Base-by-base conservation (phyloP, 2,329 filamentous ascomycete species). In the Colletotrichum sp. region DNA sequence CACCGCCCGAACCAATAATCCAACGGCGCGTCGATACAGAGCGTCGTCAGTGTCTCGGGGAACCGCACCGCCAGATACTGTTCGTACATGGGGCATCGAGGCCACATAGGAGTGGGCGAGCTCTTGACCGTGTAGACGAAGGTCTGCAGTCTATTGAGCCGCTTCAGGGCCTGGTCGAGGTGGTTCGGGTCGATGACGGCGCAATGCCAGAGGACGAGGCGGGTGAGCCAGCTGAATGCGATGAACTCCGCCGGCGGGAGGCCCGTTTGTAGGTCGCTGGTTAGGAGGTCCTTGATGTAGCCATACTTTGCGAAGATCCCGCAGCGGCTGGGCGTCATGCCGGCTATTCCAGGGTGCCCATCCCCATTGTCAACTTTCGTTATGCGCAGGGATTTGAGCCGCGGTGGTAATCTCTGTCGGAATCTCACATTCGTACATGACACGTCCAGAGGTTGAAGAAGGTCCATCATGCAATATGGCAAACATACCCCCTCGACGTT, bases 401-500 rank as follows among this genome's bases (percentile, higher is more conserved):
- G 44, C 0, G 44, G 44, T 0, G 44, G 44, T 6, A 52, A 8
- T 22, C 1, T 52, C n/a, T 52, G n/a, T 0, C 44, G 44, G 4
- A 22, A 0, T 52, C 8, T 52, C 6, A 8, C 9, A 22, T n/a
- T 48, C 3, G 2, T 12, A 7, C 39, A 48, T 6, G 18, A n/a
- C 18, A 22, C 1, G 44, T 52, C 44, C n/a, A 52, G n/a, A 3
- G 44, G 44, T 22, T 52, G n/a, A 1, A 52, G 44, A 22, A 52
- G 44, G 10, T 52, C 44, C 44, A 52, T 52, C 44, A 52, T 52
- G 2, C 44, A 52, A 3, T 52, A 22, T 1, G 44, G 44, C 44
- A 52, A 8, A 48, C 0, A 0, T 0, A 22, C 44, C 2, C 6
- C 3, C 44, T 52, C 44, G 3, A 52, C 44, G 1, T 52, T 52